Evolutionary conservation across 2,329 filamentous ascomycete genomes (phyloP).

Genomic region (Hyphodiscus sp.): DNA sequence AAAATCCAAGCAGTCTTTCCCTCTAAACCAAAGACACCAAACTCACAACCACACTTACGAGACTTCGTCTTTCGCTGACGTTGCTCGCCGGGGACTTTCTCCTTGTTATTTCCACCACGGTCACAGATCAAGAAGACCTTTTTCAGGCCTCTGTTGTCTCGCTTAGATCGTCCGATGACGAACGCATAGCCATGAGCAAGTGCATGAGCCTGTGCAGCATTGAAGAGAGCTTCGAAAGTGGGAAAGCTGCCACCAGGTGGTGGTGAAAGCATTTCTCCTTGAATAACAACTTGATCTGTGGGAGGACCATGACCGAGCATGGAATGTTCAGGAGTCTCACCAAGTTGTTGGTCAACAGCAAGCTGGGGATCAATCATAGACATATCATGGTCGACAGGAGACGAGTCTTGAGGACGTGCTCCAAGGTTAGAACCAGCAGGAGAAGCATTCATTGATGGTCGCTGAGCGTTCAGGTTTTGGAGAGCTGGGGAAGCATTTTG

Average conservation of each 20-base stretch:
- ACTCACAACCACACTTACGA: slow-evolving; percentile 62
- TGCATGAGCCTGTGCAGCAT: slow-evolving; percentile 57
- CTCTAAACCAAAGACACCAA: slow-evolving; percentile 65
- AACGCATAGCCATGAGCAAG: slow-evolving; percentile 62
- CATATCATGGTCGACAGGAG: slow-evolving; percentile 23
- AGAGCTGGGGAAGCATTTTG: slow-evolving; percentile 26
- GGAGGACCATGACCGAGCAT: slow-evolving; percentile 13
- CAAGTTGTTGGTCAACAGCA: slow-evolving; percentile 26
- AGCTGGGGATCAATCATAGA: slow-evolving; percentile 31
- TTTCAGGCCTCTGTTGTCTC: slow-evolving; percentile 58
- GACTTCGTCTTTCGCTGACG: slow-evolving; percentile 57
- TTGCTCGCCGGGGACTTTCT: slow-evolving; percentile 29
- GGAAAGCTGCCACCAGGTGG: slow-evolving; percentile 59
- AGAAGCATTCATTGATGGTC: slow-evolving; percentile 23
- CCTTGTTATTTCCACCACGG: slow-evolving; percentile 58
- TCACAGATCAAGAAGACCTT: slow-evolving; percentile 64
- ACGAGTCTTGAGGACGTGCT: slow-evolving; percentile 19
- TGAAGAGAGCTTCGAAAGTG: slow-evolving; percentile 58
- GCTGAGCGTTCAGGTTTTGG: slow-evolving; percentile 19
- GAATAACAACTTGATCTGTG: slow-evolving; percentile 14
- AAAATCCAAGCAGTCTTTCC: slow-evolving; percentile 62
- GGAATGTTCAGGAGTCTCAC: slow-evolving; percentile 9
- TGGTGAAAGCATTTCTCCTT: slow-evolving; percentile 27
- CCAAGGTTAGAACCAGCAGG: slow-evolving; percentile 22
- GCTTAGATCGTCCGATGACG: slow-evolving; percentile 59